Evolutionary conservation across 2,329 filamentous ascomycete species (phyloP).

Genomic region (Trichophyton schoenleinii): DNA sequence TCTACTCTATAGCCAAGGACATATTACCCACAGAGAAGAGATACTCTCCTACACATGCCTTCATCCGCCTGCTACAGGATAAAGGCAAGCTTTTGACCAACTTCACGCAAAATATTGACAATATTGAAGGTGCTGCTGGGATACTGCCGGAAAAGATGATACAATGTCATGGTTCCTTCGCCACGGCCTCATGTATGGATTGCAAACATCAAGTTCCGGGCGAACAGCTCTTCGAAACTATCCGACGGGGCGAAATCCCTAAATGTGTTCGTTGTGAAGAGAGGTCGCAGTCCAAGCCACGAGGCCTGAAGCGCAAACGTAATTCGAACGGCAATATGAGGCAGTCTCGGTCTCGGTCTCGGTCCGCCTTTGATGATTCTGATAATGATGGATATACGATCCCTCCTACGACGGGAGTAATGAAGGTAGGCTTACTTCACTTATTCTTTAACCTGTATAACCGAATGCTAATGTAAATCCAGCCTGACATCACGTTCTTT

Average conservation of each 20-base stretch:
- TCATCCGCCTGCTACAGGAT: slow-evolving; percentile 79
- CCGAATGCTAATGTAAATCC: neutral
- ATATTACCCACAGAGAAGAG: slow-evolving; percentile 70
- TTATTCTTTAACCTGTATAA: neutral
- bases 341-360: slow-evolving; percentile 40
- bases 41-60: slow-evolving; percentile 85
- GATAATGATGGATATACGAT: slow-evolving; percentile 51
- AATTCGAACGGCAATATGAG: slow-evolving; percentile 35
- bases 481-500: slow-evolving; percentile 95
- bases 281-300: slow-evolving; percentile 37
- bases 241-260: slow-evolving; percentile 63
- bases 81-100: slow-evolving; percentile 86
- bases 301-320: slow-evolving; percentile 42
- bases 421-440: slow-evolving; percentile 46
- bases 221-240: slow-evolving; percentile 64
- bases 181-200: slow-evolving; percentile 75
- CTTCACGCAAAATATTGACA: slow-evolving; percentile 98
- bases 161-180: slow-evolving; percentile 94
- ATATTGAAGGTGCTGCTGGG: slow-evolving; percentile 77
- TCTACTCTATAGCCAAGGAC: slow-evolving; percentile 83
- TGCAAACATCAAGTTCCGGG: slow-evolving; percentile 65
- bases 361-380: slow-evolving; percentile 42
- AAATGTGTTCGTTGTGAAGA: slow-evolving; percentile 60
- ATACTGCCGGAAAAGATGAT: slow-evolving; percentile 71
- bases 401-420: slow-evolving; percentile 60